phyloP scores from a whole-genome alignment of 352 stramenopile species.

The Phytophthora nicotianae region DNA sequence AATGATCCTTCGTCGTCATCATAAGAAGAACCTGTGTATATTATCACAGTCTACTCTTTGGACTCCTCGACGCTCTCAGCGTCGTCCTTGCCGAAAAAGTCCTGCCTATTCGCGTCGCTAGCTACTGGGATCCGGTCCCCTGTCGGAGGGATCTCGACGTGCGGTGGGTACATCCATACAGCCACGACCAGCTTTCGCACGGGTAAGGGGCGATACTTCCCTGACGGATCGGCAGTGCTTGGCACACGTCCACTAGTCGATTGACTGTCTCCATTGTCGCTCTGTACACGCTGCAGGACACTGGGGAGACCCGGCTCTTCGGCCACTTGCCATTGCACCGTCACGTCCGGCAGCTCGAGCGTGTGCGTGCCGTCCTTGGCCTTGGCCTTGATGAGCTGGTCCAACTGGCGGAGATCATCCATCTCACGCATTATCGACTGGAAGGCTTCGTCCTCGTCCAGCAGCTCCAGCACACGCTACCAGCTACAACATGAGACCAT shows the following conservation, averaged over 20 bases:
- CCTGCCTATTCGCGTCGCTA: constrained; percentile 38
- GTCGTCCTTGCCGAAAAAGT: constrained; percentile 55
- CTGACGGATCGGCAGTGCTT: constrained; percentile 23
- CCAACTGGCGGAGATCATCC: constrained; percentile 44
- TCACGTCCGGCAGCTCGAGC: constrained; percentile 37
- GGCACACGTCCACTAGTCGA: not conserved
- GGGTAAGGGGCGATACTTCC: constrained; percentile 52
- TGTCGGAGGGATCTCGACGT: constrained; percentile 64
- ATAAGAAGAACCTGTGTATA: not conserved
- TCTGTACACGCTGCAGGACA: constrained; percentile 41
- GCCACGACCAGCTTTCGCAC: constrained; percentile 60
- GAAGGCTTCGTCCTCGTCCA: constrained; percentile 62
- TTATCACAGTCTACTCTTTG: constrained; percentile 12
- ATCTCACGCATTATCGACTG: constrained; percentile 58
- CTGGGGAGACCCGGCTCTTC: constrained; percentile 61
- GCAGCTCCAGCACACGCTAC: constrained; percentile 48
- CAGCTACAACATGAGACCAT: constrained; percentile 6
- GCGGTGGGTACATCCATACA: constrained; percentile 75
- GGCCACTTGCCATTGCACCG: constrained; percentile 65
- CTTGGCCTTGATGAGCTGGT: constrained; percentile 53
- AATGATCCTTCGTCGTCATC: constrained; percentile 14
- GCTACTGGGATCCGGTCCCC: constrained; percentile 56
- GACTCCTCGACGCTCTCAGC: constrained; percentile 14
- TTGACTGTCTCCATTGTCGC: constrained; percentile 4
- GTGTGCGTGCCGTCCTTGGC: constrained; percentile 36